Conservation (phyloP, 116 monocot species). For the Iris pallida region DNA sequence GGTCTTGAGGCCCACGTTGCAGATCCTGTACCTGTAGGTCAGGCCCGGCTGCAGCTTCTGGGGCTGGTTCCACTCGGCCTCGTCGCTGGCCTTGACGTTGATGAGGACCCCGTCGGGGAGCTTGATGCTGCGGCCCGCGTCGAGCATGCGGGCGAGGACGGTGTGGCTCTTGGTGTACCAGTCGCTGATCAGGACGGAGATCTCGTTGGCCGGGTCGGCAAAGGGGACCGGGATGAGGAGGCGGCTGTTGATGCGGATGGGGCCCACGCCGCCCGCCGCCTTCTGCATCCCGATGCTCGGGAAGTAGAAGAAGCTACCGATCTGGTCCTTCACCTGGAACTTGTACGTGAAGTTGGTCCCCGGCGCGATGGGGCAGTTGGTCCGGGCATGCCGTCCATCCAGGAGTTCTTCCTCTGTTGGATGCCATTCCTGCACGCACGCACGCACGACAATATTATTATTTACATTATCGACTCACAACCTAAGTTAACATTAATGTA, state of each 20-base stretch:
- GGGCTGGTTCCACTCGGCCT: background rate
- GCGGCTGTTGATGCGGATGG: slow-evolving; percentile 62
- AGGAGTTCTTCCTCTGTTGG: slow-evolving; percentile 78
- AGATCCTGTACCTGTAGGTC: slow-evolving; percentile 26
- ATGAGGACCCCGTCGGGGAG: slow-evolving; percentile 39
- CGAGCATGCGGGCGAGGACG: slow-evolving; percentile 27
- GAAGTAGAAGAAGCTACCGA: slow-evolving; percentile 79
- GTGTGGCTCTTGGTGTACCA: slow-evolving; percentile 57
- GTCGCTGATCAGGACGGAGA: slow-evolving; percentile 58
- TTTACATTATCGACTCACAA: no score
- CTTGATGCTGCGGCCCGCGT: slow-evolving; percentile 31
- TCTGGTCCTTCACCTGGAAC: slow-evolving; percentile 79
- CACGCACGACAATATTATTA: background rate
- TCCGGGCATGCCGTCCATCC: slow-evolving; percentile 72
- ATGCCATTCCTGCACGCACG: slow-evolving; percentile 42
- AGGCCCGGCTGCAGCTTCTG: slow-evolving; percentile 32
- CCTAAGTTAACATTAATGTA: no score
- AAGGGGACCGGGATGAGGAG: slow-evolving; percentile 74
- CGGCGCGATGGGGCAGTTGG: slow-evolving; percentile 61
- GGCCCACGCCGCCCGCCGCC: slow-evolving; percentile 63
- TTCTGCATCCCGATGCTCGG: slow-evolving; percentile 60
- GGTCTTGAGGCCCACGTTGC: slow-evolving; percentile 4
- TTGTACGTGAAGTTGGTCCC: slow-evolving; percentile 60
- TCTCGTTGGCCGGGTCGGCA: slow-evolving; percentile 49
- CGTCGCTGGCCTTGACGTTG: slow-evolving; percentile 23